Conservation (phyloP, 2,329 filamentous ascomycete genomes). For the Trichophyton schoenleinii region DNA sequence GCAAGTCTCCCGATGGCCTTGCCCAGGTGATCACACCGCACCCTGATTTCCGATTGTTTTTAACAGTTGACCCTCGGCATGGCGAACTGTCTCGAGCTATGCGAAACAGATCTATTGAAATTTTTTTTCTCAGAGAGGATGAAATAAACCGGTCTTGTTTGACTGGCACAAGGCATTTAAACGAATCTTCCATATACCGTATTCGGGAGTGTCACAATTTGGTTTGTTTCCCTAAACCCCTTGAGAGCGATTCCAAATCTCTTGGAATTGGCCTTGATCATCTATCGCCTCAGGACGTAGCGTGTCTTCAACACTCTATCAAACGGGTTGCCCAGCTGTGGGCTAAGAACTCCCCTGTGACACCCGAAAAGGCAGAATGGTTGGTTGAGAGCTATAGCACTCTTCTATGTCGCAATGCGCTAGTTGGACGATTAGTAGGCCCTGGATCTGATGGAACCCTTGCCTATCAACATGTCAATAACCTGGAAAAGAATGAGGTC, state of each 20-base stretch:
- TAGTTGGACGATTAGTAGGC: constrained; percentile 13
- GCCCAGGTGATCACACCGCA: constrained; percentile 71
- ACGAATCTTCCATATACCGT: constrained; percentile 30
- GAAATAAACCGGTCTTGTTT: constrained; percentile 9
- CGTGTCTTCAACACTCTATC: constrained; percentile 22
- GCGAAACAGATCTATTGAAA: constrained; percentile 87
- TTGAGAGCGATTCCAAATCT: constrained; percentile 12
- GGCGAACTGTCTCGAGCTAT: constrained; percentile 92
- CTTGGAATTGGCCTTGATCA: constrained; percentile 28
- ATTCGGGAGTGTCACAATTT: constrained; percentile 25
- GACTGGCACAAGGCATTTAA: constrained; percentile 24
- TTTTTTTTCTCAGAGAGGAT: constrained; percentile 51
- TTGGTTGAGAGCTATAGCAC: constrained; percentile 23
- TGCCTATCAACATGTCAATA: background rate
- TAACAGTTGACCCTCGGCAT: constrained; percentile 84
- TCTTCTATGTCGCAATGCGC: constrained; percentile 18
- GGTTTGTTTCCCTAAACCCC: constrained; percentile 9
- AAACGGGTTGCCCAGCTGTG: constrained; percentile 15
- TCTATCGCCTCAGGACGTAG: constrained; percentile 24
- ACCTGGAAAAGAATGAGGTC: constrained; percentile 9
- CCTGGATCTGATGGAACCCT: constrained; percentile 11
- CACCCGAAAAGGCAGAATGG: constrained; percentile 9
- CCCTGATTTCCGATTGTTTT: constrained; percentile 76
- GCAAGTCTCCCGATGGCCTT: constrained; percentile 69
- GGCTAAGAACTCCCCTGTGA: background rate